Base-by-base conservation (phyloP, 306 rosid genomes). In the Cucurbita argyrosperma region DNA sequence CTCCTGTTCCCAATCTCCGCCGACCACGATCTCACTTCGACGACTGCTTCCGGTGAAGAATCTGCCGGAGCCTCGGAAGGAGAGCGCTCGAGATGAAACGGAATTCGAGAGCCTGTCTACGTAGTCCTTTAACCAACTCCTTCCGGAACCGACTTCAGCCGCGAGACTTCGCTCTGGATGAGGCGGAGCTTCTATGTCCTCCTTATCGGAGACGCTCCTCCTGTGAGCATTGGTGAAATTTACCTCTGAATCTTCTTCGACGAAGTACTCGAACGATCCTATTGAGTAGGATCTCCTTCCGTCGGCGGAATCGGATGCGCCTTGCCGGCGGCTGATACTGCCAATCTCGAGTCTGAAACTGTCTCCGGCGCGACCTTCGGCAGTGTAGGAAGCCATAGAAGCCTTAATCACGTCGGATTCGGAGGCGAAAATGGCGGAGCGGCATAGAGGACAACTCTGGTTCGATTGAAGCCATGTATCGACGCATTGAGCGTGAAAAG, bases 1-100 rank as follows among this genome's bases (percentile, higher is more conserved):
- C 42, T 94, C 98, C 18, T 89, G 10, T 43, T 88, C 89, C 76
- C 80, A 89, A 0, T 94, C 97, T 35, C 80, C 88, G 35, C 39
- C 72, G 0, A 50, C 76, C n/a, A 75, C 50, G 8, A 78, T 45
- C 77, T 93, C 97, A 38, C 89, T 93, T 77, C 89, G 88, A 4
- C 87, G 89, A 77, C 98, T 87, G 21, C 88, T 86, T 1, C 90
- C 89, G 7, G 76, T 57, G 76, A 89, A 89, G 74, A 86, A 89
- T 21, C 96, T 85, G 3, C 91, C 97, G 0, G 99, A 94, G 76
- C 97, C 87, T 39, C 99, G 79, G 76, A 88, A 87, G 4, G 99
- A 94, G 65, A 60, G 63, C 6, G 94, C 91, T 52, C 96, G 77
- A 0, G 98, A 88, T 0, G 96, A 92, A 0, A 90, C 60, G 0